Evolutionary conservation across 306 rosid genomes (phyloP).

Genomic region (Myrica gale): DNA sequence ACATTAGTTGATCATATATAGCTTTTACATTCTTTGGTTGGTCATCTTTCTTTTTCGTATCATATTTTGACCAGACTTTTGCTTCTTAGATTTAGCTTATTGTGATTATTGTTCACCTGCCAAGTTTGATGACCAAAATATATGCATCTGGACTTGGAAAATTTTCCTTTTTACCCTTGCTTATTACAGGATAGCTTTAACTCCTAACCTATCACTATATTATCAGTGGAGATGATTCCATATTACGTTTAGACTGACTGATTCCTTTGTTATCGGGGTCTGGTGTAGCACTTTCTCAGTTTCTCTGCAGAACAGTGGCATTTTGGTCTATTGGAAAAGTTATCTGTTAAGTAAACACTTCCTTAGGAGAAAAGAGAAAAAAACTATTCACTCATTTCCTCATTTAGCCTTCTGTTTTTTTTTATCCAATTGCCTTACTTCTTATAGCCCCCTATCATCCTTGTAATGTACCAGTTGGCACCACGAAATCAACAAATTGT

Average conservation of each 20-base stretch:
- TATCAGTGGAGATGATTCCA: not conserved
- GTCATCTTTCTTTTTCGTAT: not conserved
- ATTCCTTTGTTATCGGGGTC: not conserved
- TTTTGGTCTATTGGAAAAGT: too few relatives aligned
- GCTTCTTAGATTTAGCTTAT: not conserved
- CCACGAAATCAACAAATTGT: not conserved
- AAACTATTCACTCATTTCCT: too few relatives aligned
- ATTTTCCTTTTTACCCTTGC: not conserved
- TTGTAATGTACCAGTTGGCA: not conserved
- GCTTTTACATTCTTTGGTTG: not conserved
- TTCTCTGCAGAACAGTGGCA: not conserved
- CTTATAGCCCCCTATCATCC: not conserved
- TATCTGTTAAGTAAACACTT: too few relatives aligned
- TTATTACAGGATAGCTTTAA: not conserved
- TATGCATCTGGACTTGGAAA: constrained; percentile 1
- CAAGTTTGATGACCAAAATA: not conserved
- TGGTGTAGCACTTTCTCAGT: not conserved
- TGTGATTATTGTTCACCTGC: not conserved
- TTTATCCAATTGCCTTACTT: not conserved
- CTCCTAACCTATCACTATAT: not conserved
- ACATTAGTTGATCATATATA: not conserved
- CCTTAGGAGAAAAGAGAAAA: too few relatives aligned
- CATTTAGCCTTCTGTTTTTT: too few relatives aligned
- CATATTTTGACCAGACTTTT: not conserved
- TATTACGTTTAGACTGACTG: not conserved